Conservation (phyloP, 345 rosid species). For the Draba incana region DNA sequence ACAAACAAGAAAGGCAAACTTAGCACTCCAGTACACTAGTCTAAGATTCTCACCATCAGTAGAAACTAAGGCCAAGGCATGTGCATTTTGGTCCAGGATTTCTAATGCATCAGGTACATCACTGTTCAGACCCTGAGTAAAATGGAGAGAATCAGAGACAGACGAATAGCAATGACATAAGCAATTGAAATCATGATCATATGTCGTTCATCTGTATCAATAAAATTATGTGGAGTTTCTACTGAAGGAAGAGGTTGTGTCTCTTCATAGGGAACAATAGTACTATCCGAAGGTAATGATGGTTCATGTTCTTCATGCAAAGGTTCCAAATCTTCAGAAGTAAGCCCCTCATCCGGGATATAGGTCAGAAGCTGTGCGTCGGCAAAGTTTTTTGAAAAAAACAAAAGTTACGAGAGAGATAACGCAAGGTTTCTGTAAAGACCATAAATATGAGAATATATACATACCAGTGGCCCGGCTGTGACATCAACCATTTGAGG, state of each 20-base stretch:
- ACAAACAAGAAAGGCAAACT: slow-evolving; percentile 11
- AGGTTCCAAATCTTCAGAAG: slow-evolving; percentile 52
- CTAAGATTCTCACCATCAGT: slow-evolving; percentile 51
- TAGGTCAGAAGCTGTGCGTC: slow-evolving; percentile 77
- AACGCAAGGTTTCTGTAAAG: background rate
- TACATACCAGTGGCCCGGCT: slow-evolving; percentile 71
- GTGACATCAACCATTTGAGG: slow-evolving; percentile 41
- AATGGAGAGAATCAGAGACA: slow-evolving; percentile 6
- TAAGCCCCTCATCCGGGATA: slow-evolving; percentile 62
- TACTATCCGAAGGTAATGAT: slow-evolving; percentile 50
- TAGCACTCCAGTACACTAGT: background rate
- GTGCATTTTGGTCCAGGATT: slow-evolving; percentile 76
- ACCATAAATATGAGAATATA: slow-evolving; percentile 7
- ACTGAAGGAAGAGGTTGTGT: slow-evolving; percentile 43
- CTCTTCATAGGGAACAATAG: slow-evolving; percentile 52
- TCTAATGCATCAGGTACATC: slow-evolving; percentile 54
- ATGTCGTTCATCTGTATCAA: slow-evolving; percentile 62
- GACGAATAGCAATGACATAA: background rate
- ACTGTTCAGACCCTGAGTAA: slow-evolving; percentile 61
- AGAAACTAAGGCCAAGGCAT: slow-evolving; percentile 75
- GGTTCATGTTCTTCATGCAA: slow-evolving; percentile 64
- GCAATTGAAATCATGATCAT: slow-evolving; percentile 1
- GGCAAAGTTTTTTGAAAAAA: slow-evolving; percentile 11
- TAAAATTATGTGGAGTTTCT: slow-evolving; percentile 56
- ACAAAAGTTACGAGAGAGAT: background rate